Base-by-base conservation (phyloP, 768 basidiomycete species). In the Sporobolomyces pararoseus region DNA sequence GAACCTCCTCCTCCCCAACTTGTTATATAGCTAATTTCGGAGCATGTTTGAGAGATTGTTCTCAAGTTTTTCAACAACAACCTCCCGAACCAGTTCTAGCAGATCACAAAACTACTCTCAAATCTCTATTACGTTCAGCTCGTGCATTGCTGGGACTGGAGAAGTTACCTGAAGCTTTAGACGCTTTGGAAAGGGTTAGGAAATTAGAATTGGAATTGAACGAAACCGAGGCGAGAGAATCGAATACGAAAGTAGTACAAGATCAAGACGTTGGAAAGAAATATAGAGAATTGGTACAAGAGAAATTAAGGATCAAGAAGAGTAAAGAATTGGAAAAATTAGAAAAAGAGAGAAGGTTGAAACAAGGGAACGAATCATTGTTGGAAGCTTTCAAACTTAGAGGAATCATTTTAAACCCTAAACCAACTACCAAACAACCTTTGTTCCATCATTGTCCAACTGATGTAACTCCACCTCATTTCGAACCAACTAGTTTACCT, bases 21-120 rank as follows among this genome's bases (percentile, higher is more conserved):
- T n/a, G n/a, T n/a, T n/a, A n/a, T n/a, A 19, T 77, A 92, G 93
- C 89, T 78, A 99, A 98, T 79, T 89, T 89, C 75, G 90, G 93
- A 13, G 84, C 86, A 32, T 91, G 91, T 10, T 83, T 99, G 51
- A 83, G 85, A 68, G 96, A 98, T 78, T 91, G 90, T 77, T 89
- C 90, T 14, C 84, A 81, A 62, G 89, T 86, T 0, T 81, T 96
- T 34, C 42, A 27, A 5, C 46, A 57, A 14, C 63, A 51, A 9
- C 68, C 76, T 23, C 57, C 68, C 23, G 68, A 74, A 29, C 35
- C 47, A 13, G 10, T 23, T 47, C 21, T 23, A 7, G 10, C 46
- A 12, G 65, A 85, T n/a, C 88, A 89, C 76, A 80, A 83, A 0
- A 82, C 79, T 51, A 86, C 87, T 3, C 84, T 88, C 2, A 98